Evolutionary conservation across 257 asterid genomes (phyloP).

Genomic region (Echites panduratus): DNA sequence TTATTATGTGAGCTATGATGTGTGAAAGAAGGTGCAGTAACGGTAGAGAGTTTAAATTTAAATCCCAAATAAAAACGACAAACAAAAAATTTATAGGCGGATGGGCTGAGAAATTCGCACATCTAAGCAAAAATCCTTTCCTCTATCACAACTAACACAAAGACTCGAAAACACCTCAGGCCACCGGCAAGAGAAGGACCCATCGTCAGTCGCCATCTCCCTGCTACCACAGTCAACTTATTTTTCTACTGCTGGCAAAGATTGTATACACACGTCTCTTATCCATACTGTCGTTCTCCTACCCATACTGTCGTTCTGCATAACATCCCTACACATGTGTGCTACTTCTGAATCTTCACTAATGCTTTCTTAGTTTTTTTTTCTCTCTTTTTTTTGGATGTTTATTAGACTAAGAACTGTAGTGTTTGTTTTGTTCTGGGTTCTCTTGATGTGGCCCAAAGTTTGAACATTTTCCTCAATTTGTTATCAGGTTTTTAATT

Average conservation of each 20-base stretch:
- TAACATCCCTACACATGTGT: background rate
- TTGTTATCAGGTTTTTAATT: slow-evolving; percentile 9
- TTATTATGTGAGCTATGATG: no score
- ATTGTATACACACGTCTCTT: slow-evolving; percentile 32
- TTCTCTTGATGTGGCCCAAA: slow-evolving; percentile 15
- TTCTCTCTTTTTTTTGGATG: slow-evolving; percentile 1
- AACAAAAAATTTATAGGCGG: no score
- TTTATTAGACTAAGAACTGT: slow-evolving; percentile 7
- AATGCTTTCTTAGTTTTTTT: slow-evolving; percentile 3
- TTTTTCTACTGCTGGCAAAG: background rate
- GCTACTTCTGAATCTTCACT: background rate
- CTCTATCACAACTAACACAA: no score
- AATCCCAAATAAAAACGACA: no score
- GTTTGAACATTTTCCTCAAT: slow-evolving; percentile 30
- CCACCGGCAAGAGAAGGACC: no score
- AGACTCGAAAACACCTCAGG: no score
- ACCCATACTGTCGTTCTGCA: background rate
- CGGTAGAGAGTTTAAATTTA: no score
- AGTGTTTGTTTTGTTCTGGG: slow-evolving; percentile 26
- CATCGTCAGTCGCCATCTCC: no score
- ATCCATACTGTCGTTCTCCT: slow-evolving; percentile 16
- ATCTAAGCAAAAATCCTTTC: no score
- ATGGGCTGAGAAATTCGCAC: no score
- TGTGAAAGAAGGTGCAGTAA: no score
- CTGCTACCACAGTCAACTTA: no score